phyloP scores from a whole-genome alignment of 2,329 filamentous ascomycete genomes.

The Trichoderma endophyticum region DNA sequence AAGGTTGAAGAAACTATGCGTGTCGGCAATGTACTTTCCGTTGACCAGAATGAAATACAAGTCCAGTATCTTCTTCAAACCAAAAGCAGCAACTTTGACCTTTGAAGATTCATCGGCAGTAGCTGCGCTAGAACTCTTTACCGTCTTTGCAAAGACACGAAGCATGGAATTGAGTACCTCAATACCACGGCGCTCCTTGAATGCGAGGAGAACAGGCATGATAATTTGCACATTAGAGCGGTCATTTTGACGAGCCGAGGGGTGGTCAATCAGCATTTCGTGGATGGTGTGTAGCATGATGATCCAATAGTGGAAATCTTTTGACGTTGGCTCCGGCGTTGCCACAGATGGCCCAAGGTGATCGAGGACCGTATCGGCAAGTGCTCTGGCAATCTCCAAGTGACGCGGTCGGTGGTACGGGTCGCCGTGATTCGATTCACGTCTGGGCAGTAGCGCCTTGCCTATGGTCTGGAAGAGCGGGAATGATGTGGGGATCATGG shows the following conservation, averaged over 20 bases:
- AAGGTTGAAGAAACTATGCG: slow-evolving; percentile 55
- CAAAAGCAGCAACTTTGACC: slow-evolving; percentile 50
- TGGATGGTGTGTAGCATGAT: slow-evolving; percentile 75
- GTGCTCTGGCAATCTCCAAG: slow-evolving; percentile 56
- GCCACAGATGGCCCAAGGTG: slow-evolving; percentile 56
- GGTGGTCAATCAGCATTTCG: slow-evolving; percentile 71
- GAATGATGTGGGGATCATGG: slow-evolving; percentile 75
- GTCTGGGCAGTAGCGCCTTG: slow-evolving; percentile 72
- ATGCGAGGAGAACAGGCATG: slow-evolving; percentile 78
- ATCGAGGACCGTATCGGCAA: slow-evolving; percentile 67
- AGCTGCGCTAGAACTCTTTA: slow-evolving; percentile 36
- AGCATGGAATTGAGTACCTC: slow-evolving; percentile 70
- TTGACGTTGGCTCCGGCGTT: slow-evolving; percentile 47
- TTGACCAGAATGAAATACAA: slow-evolving; percentile 75
- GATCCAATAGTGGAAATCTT: slow-evolving; percentile 77
- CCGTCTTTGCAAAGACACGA: slow-evolving; percentile 53
- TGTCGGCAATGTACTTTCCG: slow-evolving; percentile 77
- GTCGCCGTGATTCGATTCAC: slow-evolving; percentile 59
- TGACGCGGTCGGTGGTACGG: slow-evolving; percentile 53
- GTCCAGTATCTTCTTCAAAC: slow-evolving; percentile 78
- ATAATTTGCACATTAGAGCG: slow-evolving; percentile 54
- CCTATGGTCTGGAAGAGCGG: slow-evolving; percentile 84
- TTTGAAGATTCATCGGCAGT: slow-evolving; percentile 45
- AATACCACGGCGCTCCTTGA: slow-evolving; percentile 78
- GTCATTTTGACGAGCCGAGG: slow-evolving; percentile 44